Base-by-base conservation (phyloP, 1,139 yeast genomes). In the Lodderomyces metapsilosis region DNA sequence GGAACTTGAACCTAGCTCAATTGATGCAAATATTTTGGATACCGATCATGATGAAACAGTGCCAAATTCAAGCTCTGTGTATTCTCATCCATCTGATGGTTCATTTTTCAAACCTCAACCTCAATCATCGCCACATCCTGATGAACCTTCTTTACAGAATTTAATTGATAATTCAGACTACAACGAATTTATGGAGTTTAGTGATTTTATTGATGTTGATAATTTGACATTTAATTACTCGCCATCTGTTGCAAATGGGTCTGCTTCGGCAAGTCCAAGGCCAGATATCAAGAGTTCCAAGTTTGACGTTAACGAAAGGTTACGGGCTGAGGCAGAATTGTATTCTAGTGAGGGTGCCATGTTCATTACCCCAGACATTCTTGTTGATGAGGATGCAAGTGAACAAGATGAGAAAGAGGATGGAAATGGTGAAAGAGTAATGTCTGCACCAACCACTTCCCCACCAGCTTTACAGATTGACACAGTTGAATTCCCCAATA, bases 151-250 rank as follows among this genome's bases (percentile, higher is more conserved):
- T 4, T 10, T 28, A 15, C 32, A 28, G 9, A 28, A 28, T 15
- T 28, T 28, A 10, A 15, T 15, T 10, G 32, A 28, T 13, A 11
- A 8, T 5, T 27, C 31, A 5, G 33, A 36, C 22, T 31, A 21
- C 11, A 21, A 53, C 24, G 78, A 74, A 36, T 58, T 75, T 18
- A 68, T 74, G 64, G 89, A 83, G 51, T 79, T 84, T 51, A 77
- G 84, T 34, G 84, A 81, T 47, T 77, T 78, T 54, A 79, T 84
- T 39, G 81, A 83, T 55, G 79, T 82, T 52, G 88, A 70, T 22
- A 59, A 66, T 47, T 57, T 68, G 49, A 65, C 63, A 48, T 65
- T 68, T 41, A 52, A 60, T 4, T 45, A 51, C 37, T 55, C 61
- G 7, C 61, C 61, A 10, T 25, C 30, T 6, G 22, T 25, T 21